Evolutionary conservation across 768 basidiomycete species (phyloP).

Genomic region (Podaxis sp.): DNA sequence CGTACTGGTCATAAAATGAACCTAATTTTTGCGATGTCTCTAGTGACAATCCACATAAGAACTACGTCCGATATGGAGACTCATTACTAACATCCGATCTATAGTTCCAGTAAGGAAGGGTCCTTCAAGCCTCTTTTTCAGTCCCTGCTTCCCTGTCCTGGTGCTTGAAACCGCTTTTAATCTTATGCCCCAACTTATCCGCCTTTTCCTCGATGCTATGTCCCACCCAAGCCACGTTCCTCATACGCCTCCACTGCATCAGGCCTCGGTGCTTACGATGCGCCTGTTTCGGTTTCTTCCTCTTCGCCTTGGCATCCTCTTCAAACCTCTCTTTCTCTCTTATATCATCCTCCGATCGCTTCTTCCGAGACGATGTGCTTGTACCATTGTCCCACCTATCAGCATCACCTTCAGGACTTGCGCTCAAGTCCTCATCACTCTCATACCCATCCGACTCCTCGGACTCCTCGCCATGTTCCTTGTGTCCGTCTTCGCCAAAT

Average conservation of each 20-base stretch:
- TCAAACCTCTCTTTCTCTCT: constrained; percentile 16
- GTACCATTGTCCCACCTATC: not conserved
- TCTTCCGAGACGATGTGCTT: not conserved
- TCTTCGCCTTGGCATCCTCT: not conserved
- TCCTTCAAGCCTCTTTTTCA: constrained; percentile 37
- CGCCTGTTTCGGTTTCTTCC: constrained; percentile 28
- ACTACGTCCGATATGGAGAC: too few relatives aligned
- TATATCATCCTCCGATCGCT: constrained; percentile 22
- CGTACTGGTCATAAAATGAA: not conserved
- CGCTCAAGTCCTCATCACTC: not conserved
- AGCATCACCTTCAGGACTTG: constrained; percentile 1
- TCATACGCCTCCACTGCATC: constrained; percentile 57
- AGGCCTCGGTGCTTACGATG: constrained; percentile 58
- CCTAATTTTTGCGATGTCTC: not conserved
- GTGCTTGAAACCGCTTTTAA: constrained; percentile 34
- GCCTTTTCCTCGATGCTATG: constrained; percentile 45
- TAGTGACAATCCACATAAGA: not conserved
- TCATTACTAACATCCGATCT: not conserved
- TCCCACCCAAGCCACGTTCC: constrained; percentile 57
- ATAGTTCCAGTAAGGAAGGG: not conserved
- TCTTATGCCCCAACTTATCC: constrained; percentile 36
- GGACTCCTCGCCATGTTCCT: constrained; percentile 15
- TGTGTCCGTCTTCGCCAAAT: constrained; percentile 19
- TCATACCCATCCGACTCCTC: constrained; percentile 19
- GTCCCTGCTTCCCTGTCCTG: constrained; percentile 30